Percentiles rank a stretch among this genome's conserved stretches.
Evolutionary conservation across 2,329 filamentous ascomycete species (phyloP).

Genomic region (Colletotrichum sojae): DNA sequence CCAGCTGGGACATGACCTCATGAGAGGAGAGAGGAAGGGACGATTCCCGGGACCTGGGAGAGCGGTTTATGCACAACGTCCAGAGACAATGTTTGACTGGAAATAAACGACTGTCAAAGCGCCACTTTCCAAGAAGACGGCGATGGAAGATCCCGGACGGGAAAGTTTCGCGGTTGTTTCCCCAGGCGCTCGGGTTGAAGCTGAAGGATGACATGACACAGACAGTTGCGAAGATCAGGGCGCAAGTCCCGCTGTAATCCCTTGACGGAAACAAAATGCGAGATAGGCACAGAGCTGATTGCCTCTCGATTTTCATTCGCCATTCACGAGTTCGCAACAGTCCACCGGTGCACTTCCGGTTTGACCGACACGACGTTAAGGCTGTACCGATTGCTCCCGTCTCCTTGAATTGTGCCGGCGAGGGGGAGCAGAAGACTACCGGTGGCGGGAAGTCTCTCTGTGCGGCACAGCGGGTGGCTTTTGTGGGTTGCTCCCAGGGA

Average conservation of each 20-base stretch:
- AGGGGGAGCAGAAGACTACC: background rate
- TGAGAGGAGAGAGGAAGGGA: background rate
- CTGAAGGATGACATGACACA: constrained; percentile 13
- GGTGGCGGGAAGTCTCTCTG: background rate
- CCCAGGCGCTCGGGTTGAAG: constrained; percentile 29
- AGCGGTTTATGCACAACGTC: constrained; percentile 24
- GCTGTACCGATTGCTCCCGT: background rate
- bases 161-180: constrained; percentile 31
- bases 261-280: no score
- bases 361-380: background rate
- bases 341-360: no score
- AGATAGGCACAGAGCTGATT: background rate
- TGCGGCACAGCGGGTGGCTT: background rate
- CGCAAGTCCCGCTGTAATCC: no score
- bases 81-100: constrained; percentile 5
- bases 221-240: background rate
- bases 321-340: background rate
- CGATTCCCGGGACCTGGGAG: constrained; percentile 9
- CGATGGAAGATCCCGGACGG: constrained; percentile 13
- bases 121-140: constrained; percentile 25
- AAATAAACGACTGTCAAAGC: constrained; percentile 12
- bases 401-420: background rate
- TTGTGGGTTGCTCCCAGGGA: background rate
- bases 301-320: no score
- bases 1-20: constrained; percentile 9